A percentile compares a stretch with the other conserved stretches of the same genome.
These are phyloP conservation scores for Zalaria sp. DNA, from an alignment of 2,329 filamentous ascomycete genomes.

Conservation along the genomic window DNA sequence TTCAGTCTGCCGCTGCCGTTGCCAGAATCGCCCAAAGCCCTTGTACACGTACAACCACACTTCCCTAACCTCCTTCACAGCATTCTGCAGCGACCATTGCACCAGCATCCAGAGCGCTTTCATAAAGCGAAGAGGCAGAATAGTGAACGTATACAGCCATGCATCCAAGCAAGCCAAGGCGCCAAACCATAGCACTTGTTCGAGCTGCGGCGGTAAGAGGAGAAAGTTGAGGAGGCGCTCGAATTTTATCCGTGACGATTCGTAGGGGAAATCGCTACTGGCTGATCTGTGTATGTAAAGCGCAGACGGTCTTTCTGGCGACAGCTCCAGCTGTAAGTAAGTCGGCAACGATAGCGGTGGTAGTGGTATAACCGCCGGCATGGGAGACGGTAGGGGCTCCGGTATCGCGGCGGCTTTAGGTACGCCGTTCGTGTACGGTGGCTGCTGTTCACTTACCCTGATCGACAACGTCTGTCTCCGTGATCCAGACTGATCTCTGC, in stretches of 20 bases:
- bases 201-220: slow-evolving; percentile 64
- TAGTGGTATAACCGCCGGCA: slow-evolving; percentile 41
- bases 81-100: slow-evolving; percentile 62
- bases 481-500: slow-evolving; percentile 3
- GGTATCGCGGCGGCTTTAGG: slow-evolving; percentile 18
- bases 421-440: slow-evolving; percentile 1
- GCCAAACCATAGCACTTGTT: slow-evolving; percentile 76
- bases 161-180: slow-evolving; percentile 84
- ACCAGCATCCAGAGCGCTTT: slow-evolving; percentile 65
- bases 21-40: slow-evolving; percentile 69
- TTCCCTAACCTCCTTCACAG: slow-evolving; percentile 58
- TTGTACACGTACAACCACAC: slow-evolving; percentile 64
- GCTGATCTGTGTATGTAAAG: slow-evolving; percentile 48
- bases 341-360: slow-evolving; percentile 50
- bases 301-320: slow-evolving; percentile 45
- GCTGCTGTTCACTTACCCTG: slow-evolving; percentile 17
- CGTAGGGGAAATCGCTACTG: slow-evolving; percentile 58
- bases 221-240: slow-evolving; percentile 85
- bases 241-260: slow-evolving; percentile 83
- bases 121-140: slow-evolving; percentile 76
- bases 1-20: slow-evolving; percentile 12
- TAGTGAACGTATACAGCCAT: slow-evolving; percentile 94
- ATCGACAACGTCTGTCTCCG: slow-evolving; percentile 14
- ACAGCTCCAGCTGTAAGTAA: slow-evolving; percentile 51
- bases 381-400: slow-evolving; percentile 25